phyloP scores from a whole-genome alignment of 208 protist genomes.

The Wallacemonas sp. region DNA sequence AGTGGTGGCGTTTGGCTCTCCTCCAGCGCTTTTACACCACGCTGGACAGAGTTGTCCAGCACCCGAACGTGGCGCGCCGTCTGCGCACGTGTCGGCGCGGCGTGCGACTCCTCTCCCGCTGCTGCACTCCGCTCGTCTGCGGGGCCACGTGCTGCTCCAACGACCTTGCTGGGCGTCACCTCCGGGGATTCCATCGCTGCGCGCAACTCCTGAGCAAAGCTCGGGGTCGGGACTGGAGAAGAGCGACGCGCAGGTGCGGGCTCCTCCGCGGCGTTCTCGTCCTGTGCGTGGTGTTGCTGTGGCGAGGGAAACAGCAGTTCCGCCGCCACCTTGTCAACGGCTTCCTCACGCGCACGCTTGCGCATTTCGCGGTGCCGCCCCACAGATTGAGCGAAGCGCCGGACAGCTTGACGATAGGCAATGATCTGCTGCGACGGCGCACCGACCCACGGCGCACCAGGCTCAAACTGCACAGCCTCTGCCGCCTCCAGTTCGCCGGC shows the following conservation, averaged over 20 bases:
- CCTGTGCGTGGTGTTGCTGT: neutral
- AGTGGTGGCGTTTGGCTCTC: slow-evolving; percentile 1
- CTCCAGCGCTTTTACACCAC: slow-evolving; percentile 4
- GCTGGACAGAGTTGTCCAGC: slow-evolving; percentile 5
- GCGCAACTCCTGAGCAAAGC: slow-evolving; percentile 16
- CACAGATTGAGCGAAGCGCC: slow-evolving; percentile 22
- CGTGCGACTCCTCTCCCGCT: neutral
- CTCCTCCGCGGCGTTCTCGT: neutral
- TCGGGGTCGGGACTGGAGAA: neutral
- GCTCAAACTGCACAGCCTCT: slow-evolving; percentile 9
- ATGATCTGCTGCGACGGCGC: neutral
- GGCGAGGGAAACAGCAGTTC: slow-evolving; percentile 23
- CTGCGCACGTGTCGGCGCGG: neutral
- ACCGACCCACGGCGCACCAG: slow-evolving; percentile 2
- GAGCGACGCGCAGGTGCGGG: neutral
- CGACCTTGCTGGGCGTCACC: neutral
- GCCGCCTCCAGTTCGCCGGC: slow-evolving; percentile 8
- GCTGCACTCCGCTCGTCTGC: neutral
- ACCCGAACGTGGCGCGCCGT: neutral
- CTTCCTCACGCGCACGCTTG: slow-evolving; percentile 16
- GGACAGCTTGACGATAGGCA: slow-evolving; percentile 6
- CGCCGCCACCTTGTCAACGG: slow-evolving; percentile 19
- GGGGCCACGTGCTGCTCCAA: neutral
- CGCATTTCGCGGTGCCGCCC: slow-evolving; percentile 9
- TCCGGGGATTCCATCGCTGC: slow-evolving; percentile 21